Evolutionary conservation across 1,139 yeast genomes (phyloP), one percentile per base, ranked within the genome.

Genomic region (Nakaseomyces sp.): DNA sequence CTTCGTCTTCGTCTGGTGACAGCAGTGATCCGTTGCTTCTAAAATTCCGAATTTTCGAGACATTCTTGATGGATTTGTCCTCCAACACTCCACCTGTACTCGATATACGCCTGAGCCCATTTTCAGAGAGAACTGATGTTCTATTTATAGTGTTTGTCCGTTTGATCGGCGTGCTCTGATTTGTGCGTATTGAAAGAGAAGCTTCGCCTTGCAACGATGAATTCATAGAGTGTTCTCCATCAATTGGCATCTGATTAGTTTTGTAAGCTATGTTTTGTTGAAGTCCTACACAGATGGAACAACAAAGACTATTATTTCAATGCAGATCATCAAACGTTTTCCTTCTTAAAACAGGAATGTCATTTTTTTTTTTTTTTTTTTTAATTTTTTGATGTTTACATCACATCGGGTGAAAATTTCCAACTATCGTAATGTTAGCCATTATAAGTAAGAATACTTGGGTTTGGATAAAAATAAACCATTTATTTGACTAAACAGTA

Each of bases 91-190:
- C 37, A 35, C 38, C 18, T 5, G 38, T 35, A 19, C 28, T 22
- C 5, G 38, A 35, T 20, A 35, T 35, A 13, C 18, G 26, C 7
- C 38, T n/a, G 7, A 22, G n/a, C 9, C n/a, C 38, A 35, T 35
- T 16, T 7, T 35, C 38, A 20, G 38, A 35, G 1, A 35, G 16
- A 2, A 22, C 17, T 4, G 38, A 35, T 8, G 28, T 22, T 8
- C 38, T 20, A 13, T 35, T 35, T 13, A 10, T 30, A 5, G 33
- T 30, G 12, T 35, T 22, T 17, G 18, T 15, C 18, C 28, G 4
- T 15, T 35, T 35, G 17, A 35, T 35, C n/a, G 38, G 38, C 5
- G 38, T 35, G 18, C 38, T 35, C 28, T 35, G 38, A 12, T 35
- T 35, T 3, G 38, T 35, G 7, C 38, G 26, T 5, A 35, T 35